Evolutionary conservation across 2,329 filamentous ascomycete genomes (phyloP), one percentile per base, ranked within the genome.

Genomic region (Cordyceps javanica): DNA sequence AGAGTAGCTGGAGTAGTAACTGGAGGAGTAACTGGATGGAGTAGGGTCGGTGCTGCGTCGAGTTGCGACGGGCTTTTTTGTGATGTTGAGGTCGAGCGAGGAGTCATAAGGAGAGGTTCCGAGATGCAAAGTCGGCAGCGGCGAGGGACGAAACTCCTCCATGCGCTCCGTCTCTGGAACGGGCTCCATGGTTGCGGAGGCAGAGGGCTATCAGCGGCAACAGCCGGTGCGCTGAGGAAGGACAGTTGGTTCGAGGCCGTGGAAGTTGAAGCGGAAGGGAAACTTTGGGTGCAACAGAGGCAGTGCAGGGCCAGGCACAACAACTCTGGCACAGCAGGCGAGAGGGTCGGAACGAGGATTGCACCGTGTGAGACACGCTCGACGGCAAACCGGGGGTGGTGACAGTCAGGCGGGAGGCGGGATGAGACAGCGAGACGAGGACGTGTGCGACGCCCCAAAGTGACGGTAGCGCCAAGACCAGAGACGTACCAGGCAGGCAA

Each of bases 121-220:
- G 25, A 82, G 70, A 60, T 80, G 78, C 45, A 84, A 70, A 30
- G 74, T 76, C 39, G 82, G 80, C 38, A 84, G 72, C 62, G 82
- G 82, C 54, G 81, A 79, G 56, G 82, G 72, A 61, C 77, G 80
- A 67, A 87, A 87, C 69, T 82, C 82, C 75, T 86, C 83, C 79
- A 87, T 83, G 62, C 82, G 78, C 75, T 87, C 82, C 51, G 83
- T 85, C 74, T 87, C 84, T 63, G 84, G 84, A 66, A 87, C 84
- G 59, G 83, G 82, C 71, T 87, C 84, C 84, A 87, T 87, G 64
- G 65, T 38, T 16, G 26, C 4, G 34, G 16, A 6, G 34, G 8
- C 6, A 3, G 14, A 38, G 41, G 41, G 16, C n/a, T 21, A 32
- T 36, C 21, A 21, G 25, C 19, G 34, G 34, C 23, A 30, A 30